Evolutionary conservation across 169 alveolate species (phyloP).

Genomic region (Plasmodium cynomolgi): DNA sequence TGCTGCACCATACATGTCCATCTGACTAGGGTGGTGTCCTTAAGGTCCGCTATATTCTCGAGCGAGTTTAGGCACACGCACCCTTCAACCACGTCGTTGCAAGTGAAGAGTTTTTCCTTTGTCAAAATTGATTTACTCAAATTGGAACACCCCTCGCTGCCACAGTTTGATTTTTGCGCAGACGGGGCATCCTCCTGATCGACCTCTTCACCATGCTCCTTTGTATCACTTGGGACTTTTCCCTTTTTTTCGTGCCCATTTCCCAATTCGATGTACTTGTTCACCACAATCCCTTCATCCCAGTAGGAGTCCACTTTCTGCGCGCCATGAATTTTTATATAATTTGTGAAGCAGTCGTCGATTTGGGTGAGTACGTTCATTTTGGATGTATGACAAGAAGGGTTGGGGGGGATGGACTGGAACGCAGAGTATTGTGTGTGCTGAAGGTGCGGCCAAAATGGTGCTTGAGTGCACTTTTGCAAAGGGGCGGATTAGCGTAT

Average conservation of each 20-base stretch:
- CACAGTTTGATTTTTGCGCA: background rate
- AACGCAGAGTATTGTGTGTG: background rate
- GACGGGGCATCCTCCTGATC: background rate
- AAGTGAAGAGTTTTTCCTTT: background rate
- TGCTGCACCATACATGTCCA: slow-evolving; percentile 77
- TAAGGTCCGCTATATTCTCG: slow-evolving; percentile 7
- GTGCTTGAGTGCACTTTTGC: background rate
- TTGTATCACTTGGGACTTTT: background rate
- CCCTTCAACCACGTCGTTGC: slow-evolving; percentile 34
- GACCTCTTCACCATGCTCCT: background rate
- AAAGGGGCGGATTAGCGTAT: background rate
- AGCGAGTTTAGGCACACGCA: slow-evolving; percentile 49
- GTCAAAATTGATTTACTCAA: background rate
- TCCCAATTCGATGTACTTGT: slow-evolving; percentile 57
- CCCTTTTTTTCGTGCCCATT: slow-evolving; percentile 8
- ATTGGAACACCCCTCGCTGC: background rate
- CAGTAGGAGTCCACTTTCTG: slow-evolving; percentile 41
- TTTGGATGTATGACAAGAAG: background rate
- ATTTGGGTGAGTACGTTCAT: slow-evolving; percentile 67
- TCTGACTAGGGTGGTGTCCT: slow-evolving; percentile 63
- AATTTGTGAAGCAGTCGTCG: slow-evolving; percentile 29
- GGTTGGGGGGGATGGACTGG: background rate
- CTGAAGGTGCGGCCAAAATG: background rate
- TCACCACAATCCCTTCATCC: slow-evolving; percentile 74
- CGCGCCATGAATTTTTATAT: slow-evolving; percentile 29